phyloP scores from a whole-genome alignment of 1,284 basidiomycete species.

The Moesziomyces sp. region DNA sequence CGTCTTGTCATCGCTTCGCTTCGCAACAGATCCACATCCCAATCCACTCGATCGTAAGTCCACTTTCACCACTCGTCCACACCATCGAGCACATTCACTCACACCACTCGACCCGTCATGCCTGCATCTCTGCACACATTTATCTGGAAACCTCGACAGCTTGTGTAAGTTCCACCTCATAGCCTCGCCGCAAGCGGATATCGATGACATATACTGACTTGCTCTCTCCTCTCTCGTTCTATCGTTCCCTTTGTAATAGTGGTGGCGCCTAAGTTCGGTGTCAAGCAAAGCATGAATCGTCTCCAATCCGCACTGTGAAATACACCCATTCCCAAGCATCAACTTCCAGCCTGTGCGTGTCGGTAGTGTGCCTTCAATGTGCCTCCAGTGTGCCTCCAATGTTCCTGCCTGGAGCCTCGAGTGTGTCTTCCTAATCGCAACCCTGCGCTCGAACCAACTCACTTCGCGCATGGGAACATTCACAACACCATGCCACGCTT shows the following conservation, averaged over 20 bases:
- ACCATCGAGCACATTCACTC: neutral
- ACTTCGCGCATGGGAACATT: no score
- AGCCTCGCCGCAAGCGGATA: neutral
- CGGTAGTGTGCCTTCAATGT: no score
- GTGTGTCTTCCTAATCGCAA: no score
- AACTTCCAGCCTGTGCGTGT: no score
- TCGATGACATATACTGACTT: neutral
- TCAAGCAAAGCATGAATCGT: neutral
- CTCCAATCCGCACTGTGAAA: neutral
- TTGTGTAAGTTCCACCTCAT: slow-evolving; percentile 27
- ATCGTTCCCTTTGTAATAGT: neutral
- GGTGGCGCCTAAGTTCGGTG: slow-evolving; percentile 12
- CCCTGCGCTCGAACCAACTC: no score
- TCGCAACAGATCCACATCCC: slow-evolving; percentile 63
- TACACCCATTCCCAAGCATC: neutral
- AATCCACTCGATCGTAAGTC: slow-evolving; percentile 67
- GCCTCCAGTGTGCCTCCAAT: no score
- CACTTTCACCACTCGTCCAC: neutral
- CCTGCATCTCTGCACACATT: neutral
- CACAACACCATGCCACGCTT: no score
- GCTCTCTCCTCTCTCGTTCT: neutral
- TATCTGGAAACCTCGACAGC: slow-evolving; percentile 3
- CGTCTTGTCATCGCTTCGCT: neutral
- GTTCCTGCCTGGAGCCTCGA: no score
- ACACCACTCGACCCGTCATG: neutral